Evolutionary conservation across 2,329 filamentous ascomycete species (phyloP), one percentile per base, ranked within the genome.

Genomic region (Fusarium mexicanum): DNA sequence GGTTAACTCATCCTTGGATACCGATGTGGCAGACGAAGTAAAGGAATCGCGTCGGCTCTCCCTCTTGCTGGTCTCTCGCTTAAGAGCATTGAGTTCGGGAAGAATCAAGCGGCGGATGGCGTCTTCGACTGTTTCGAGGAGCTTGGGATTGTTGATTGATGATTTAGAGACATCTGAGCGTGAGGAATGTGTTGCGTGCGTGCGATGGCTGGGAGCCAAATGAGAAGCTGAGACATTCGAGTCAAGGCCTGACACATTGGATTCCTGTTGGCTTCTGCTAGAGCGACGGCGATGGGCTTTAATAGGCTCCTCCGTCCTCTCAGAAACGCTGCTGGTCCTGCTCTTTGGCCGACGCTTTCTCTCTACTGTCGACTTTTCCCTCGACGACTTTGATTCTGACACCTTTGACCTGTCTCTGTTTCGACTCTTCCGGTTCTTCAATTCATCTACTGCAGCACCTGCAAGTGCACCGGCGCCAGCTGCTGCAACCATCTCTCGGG

Each of bases 91-190:
- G 50, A 99, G 87, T 82, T 99, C 96, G 0, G 96, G 96, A 6
- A 99, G 85, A 61, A 98, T 97, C 57, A 98, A 87, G 55, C 95
- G 90, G 72, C 94, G 92, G 79, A 98, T 97, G 20, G 95, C 95
- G 83, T 98, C 95, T 83, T 98, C 95, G 7, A 98, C 95, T 0
- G 95, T 96, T 78, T 96, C 94, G 5, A 98, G 88, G 5, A 98
- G 85, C 80, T 94, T 96, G 0, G 95, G 95, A 78, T 98, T 98
- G 83, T 97, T 97, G 81, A 97, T 94, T 1, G 94, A 96, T 7
- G 94, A 94, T 61, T 88, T 90, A 35, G 89, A 90, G 31, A 83
- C 82, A 13, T 83, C 84, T 1, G 87, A 88, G 63, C 85, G 86
- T 68, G 85, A 81, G 40, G 88, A 89, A 79, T 88, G 85, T 70